A percentile compares a stretch with the other conserved stretches of the same genome.
phyloP scores from a whole-genome alignment of 306 rosid genomes.

The Begonia peltatifolia region DNA sequence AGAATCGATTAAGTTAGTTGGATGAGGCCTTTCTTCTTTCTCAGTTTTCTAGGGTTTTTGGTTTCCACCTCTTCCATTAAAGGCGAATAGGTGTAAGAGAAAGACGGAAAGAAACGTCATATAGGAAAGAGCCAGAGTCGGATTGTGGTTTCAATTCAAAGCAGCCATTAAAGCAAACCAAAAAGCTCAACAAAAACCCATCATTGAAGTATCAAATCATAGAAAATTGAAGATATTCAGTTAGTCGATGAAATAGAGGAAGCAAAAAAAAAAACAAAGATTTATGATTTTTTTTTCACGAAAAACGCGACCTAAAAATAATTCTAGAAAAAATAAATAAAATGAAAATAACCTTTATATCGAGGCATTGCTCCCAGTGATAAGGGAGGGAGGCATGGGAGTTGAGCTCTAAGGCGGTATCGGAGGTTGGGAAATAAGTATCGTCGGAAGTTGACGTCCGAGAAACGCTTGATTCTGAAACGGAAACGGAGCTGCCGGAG shows the following conservation, averaged over 20 bases:
- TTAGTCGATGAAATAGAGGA: too few species aligned
- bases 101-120: too few species aligned
- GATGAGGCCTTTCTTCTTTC: too few species aligned
- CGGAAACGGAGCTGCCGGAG: conserved; percentile 3
- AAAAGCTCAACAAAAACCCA: background rate
- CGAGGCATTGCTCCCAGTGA: conserved; percentile 97
- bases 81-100: too few species aligned
- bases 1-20: too few species aligned
- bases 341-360: conserved; percentile 46
- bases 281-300: too few species aligned
- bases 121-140: too few species aligned
- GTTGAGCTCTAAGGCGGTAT: conserved; percentile 68
- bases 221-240: too few species aligned
- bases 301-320: too few species aligned
- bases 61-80: background rate
- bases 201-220: background rate
- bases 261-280: background rate
- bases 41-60: background rate
- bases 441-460: too few species aligned
- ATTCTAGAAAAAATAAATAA: background rate
- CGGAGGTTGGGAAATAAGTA: conserved; percentile 14
- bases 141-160: too few species aligned
- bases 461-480: too few species aligned
- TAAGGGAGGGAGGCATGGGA: conserved; percentile 84
- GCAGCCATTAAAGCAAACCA: background rate